Evolutionary conservation across 176 grass and related monocot species (phyloP), one percentile per base, ranked within the genome.

Genomic region (Aegilops sharonensis): DNA sequence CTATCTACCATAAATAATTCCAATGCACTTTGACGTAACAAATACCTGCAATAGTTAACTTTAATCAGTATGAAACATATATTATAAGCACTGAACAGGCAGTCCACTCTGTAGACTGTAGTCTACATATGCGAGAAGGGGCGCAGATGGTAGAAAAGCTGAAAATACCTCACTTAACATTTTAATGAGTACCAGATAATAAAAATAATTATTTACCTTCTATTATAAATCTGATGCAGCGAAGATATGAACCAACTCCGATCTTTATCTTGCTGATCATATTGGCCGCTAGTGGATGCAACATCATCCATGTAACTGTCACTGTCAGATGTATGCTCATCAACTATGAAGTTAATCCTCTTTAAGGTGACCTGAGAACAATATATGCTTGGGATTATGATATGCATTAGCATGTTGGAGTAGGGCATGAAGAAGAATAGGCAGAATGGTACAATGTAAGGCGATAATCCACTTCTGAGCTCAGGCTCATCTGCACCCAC

Each of bases 1-100:
- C 97, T 90, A 77, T 99, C 97, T 79, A 99, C 90, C 97, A 99
- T 96, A 78, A 99, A 96, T 86, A 99, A 88, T 83, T 98, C 97
- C 89, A 98, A 88, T 74, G 97, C 97, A 83, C 97, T 98, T 82
- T 86, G 93, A 77, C 89, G 86, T 42, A 95, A 77, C 85, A 95
- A 80, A 91, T 98, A 98, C 88, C 97, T 98, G 90, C 64, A 83
- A 31, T 36, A 81, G 21, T 57, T 85, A 39, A 85, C 68, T 76
- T 84, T 73, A 75, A 82, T 89, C 85, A 88, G 74, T 79, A 54
- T 56, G 40, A 78, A 54, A 80, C 4, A 72, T 62, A 45, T 63
- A 71, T 48, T 5, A 66, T 56, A 65, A 81, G 24, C 12, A 40
- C 17, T 85, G 24, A 72, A 40, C 34, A 15, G 79, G 68, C 35